These are phyloP conservation scores for Aureobasidium leucospermi DNA, from an alignment of 2,329 filamentous ascomycete genomes.

Conservation along the genomic window DNA sequence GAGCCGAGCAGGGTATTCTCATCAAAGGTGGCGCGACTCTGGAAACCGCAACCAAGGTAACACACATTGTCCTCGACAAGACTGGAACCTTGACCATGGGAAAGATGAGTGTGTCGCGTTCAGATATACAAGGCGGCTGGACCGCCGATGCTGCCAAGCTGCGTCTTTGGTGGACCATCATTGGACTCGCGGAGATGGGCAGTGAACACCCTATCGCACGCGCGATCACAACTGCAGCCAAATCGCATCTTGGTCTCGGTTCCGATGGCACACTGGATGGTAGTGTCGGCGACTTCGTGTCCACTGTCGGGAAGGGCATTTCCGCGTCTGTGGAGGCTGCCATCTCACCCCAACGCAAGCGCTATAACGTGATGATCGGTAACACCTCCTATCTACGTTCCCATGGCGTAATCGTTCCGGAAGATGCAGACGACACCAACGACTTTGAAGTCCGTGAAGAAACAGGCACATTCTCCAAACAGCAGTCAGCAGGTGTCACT, in stretches of 20 bases:
- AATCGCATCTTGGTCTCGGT: slow-evolving; percentile 64
- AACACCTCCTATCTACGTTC: slow-evolving; percentile 71
- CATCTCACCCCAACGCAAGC: slow-evolving; percentile 56
- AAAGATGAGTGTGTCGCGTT: slow-evolving; percentile 83
- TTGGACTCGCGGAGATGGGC: slow-evolving; percentile 90
- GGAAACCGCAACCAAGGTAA: slow-evolving; percentile 84
- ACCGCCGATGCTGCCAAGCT: slow-evolving; percentile 58
- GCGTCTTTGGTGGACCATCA: slow-evolving; percentile 87
- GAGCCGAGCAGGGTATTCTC: slow-evolving; percentile 92
- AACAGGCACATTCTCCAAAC: slow-evolving; percentile 20
- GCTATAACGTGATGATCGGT: slow-evolving; percentile 75
- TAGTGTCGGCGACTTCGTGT: slow-evolving; percentile 76
- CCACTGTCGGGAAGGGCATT: slow-evolving; percentile 77
- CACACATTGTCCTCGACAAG: slow-evolving; percentile 88
- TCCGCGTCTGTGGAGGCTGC: slow-evolving; percentile 73
- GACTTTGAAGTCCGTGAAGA: slow-evolving; percentile 7
- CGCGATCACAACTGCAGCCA: slow-evolving; percentile 71
- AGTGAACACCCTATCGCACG: slow-evolving; percentile 95
- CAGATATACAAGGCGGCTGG: slow-evolving; percentile 63
- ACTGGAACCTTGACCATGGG: slow-evolving; percentile 91
- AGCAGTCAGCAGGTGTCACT: slow-evolving; percentile 61
- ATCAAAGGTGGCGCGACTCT: slow-evolving; percentile 92
- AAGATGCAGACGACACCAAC: slow-evolving; percentile 46
- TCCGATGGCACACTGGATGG: slow-evolving; percentile 71
- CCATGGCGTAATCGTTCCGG: slow-evolving; percentile 59